Evolutionary conservation across 352 stramenopile genomes (phyloP), one percentile per base, ranked within the genome.

Genomic region (Globisporangium nunn): DNA sequence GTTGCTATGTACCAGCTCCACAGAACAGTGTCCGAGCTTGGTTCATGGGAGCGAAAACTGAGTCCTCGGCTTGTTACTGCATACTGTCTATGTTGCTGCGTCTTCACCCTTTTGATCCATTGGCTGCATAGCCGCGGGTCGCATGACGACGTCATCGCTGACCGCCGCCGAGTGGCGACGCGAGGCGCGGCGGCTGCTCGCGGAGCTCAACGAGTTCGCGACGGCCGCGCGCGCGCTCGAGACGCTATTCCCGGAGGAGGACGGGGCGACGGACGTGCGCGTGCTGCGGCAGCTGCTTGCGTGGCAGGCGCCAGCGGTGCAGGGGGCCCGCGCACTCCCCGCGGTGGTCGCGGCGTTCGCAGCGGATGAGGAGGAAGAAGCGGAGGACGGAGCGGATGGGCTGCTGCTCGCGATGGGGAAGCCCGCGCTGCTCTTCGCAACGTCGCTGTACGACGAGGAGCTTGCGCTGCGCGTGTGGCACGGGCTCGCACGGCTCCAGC

Each of bases 391-490:
- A 11, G 12, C 17, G 12, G 58, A 73, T 12, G 54, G 70, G 66
- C 31, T 84, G 58, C 59, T 91, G 30, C 68, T 72, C 12, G 83
- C 84, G 29, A 78, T 93, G 74, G 84, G 84, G 23, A 91, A 94
- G 59, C 80, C 80, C 0, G 78, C 80, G 50, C 68, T 94, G 35
- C 63, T 90, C 17, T 94, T 92, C 51, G 80, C 82, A 37, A 71
- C 84, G 6, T 91, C 84, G 45, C 87, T 94, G 53, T 94, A 94
- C 59, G 84, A 94, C 60, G 84, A 94, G 58, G 76, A 91, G 39
- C 68, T 94, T 37, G 76, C 80, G 35, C 48, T 74, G 33, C 56
- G 85, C 37, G 72, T 91, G 61, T 89, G 79, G 77, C 57, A 57
- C 31, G 81, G 79, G 0, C 70, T 88, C 28, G 43, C 80, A 28